These are phyloP conservation scores for Sporothrix pallida DNA, from an alignment of 2,329 filamentous ascomycete genomes.

Conservation along the genomic window DNA sequence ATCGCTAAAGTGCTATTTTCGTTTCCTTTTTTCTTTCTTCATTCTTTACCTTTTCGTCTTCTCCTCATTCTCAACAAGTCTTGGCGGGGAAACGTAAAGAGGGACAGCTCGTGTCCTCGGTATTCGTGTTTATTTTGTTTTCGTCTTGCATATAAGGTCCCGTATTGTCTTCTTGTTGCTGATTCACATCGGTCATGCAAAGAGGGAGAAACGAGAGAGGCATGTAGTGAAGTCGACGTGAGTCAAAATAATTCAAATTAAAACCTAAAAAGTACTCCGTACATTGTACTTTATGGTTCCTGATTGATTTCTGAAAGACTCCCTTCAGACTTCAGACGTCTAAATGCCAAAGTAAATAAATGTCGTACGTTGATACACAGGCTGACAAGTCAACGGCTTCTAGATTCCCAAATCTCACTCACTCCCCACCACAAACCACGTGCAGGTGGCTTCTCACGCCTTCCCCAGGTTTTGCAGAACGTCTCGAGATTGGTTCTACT, in stretches of 20 bases:
- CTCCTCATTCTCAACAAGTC: not conserved
- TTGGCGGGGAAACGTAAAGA: not conserved
- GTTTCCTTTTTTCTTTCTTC: not conserved
- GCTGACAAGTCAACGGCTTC: not conserved
- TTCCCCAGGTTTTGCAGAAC: not conserved
- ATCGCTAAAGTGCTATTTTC: not conserved
- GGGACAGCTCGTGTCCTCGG: too few species aligned
- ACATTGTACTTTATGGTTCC: too few species aligned
- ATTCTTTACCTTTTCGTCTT: not conserved
- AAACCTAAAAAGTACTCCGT: not conserved
- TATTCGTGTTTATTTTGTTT: not conserved
- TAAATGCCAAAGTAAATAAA: not conserved
- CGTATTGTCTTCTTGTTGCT: not conserved
- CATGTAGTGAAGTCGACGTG: too few species aligned
- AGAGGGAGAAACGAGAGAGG: not conserved
- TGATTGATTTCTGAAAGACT: too few species aligned
- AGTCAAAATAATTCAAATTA: too few species aligned
- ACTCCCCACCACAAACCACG: constrained; percentile 1
- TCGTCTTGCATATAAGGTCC: not conserved
- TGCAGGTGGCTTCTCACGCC: not conserved
- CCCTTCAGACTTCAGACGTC: too few species aligned
- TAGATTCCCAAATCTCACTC: not conserved
- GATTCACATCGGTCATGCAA: not conserved
- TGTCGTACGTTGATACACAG: not conserved
- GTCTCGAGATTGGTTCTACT: not conserved